A percentile compares a stretch with the other conserved stretches of the same genome.
Conservation (phyloP, 495 filamentous ascomycete genomes). For the Pseudevernia furfuracea region DNA sequence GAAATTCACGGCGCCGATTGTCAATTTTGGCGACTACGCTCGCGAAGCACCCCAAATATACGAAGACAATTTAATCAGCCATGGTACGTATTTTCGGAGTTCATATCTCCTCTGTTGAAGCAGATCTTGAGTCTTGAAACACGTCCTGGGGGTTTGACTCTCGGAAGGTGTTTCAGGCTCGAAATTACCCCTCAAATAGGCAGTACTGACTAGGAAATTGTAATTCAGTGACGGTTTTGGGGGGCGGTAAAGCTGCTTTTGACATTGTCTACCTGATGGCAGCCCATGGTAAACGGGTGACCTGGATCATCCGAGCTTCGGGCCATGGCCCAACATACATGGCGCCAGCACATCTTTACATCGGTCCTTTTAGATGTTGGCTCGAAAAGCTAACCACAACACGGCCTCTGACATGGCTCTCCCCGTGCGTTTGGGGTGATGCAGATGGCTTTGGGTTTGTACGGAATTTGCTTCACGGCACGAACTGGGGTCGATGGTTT, state of each 20-base stretch:
- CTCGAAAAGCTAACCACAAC: constrained; percentile 59
- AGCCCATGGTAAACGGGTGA: constrained; percentile 54
- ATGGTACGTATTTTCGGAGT: too few relatives aligned
- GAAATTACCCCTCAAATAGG: too few relatives aligned
- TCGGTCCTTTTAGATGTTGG: constrained; percentile 53
- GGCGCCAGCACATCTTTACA: constrained; percentile 45
- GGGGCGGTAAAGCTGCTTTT: constrained; percentile 68
- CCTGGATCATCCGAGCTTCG: constrained; percentile 71
- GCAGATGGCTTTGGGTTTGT: constrained; percentile 42
- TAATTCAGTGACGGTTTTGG: too few relatives aligned
- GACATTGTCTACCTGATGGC: constrained; percentile 68
- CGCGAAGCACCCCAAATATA: constrained; percentile 35
- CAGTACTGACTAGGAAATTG: too few relatives aligned
- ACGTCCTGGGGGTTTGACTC: too few relatives aligned
- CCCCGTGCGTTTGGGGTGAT: constrained; percentile 54
- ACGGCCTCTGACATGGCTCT: constrained; percentile 58
- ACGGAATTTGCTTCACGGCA: constrained; percentile 56
- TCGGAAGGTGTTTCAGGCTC: too few relatives aligned
- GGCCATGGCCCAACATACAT: constrained; percentile 72
- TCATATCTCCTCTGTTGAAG: too few relatives aligned
- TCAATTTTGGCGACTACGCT: constrained; percentile 56
- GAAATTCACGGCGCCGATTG: constrained; percentile 48
- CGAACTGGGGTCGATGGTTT: constrained; percentile 57
- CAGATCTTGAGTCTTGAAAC: too few relatives aligned
- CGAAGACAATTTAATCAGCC: constrained; percentile 28